Base-by-base conservation (phyloP, 768 basidiomycete species). In the Kwoniella shandongensis region DNA sequence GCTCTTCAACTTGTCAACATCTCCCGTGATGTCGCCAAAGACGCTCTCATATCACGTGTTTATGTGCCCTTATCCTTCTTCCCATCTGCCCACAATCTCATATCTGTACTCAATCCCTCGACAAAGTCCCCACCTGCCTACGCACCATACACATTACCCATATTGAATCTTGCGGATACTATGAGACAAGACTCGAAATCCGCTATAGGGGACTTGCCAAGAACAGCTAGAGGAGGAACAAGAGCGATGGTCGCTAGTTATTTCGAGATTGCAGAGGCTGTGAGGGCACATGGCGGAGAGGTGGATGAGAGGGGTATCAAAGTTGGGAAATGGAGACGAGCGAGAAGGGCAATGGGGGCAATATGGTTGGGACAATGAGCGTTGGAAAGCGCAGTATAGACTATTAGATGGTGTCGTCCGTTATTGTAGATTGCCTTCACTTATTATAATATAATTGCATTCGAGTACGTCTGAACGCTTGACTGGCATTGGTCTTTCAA, bases 1-100 rank as follows among this genome's bases (percentile, higher is more conserved):
- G 74, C 78, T n/a, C 61, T 79, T n/a, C 78, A 79, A 49, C 65
- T 78, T 13, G 76, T 79, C 62, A 79, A 79, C 50, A 75, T 79
- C 40, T 70, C 77, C 3, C 55, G 78, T 12, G 78, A 79, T 57
- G 63, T 79, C 5, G 66, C 65, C 2, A 76, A 71, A 45, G 78
- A 79, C 54, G 73, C 65, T 0, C 1, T 18, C 18, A 74, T 76
- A 22, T 59, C 63, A 1, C 55, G 78, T 18, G 44, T 76, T 10
- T 79, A 79, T 62, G 61, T 78, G 10, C 78, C 78, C 4, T 59
- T 70, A 4, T 65, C 69, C 8, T 66, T 46, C 10, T 73, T 73
- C 44, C 20, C 57, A 20, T 38, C 54, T 15, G 35, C 50, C 1
- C 15, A n/a, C 1, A 4, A 26, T 4, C 25, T 51, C 27, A 50